Base-by-base conservation (phyloP, 192 early-diverging fungal genomes). In the Paraglomus brasilianum region DNA sequence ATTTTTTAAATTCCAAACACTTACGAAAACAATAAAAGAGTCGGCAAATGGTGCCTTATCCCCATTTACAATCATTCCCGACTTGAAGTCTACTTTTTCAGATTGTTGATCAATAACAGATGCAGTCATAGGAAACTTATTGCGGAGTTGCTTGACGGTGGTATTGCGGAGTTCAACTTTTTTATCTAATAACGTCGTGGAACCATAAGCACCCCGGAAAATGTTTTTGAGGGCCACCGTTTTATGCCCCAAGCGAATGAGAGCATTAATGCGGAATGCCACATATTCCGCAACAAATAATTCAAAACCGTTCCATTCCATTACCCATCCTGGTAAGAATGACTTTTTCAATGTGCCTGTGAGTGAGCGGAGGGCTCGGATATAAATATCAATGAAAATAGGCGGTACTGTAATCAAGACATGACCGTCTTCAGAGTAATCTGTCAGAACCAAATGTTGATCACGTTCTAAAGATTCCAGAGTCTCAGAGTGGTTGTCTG, bases 331-430 rank as follows among this genome's bases (percentile, higher is more conserved):
- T 21, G 50, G 50, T 51, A 51, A 51, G 24, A 13, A 51, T 51
- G 50, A 6, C 24, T 6, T 51, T n/a, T 51, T 11, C 24, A 51
- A 15, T 13, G 17, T 51, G 17, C 11, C n/a, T n/a, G n/a, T n/a
- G n/a, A n/a, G n/a, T 51, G 50, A 13, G 14, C 17, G 24, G 24
- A 51, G 17, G 17, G 17, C 14, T 21, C 24, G 6, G 24, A 1
- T 22, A 51, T 51, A 51, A 51, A 51, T 51, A 51, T 51, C 17
- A n/a, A 51, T 51, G 24, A 51, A 51, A 22, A 51, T 21, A 22
- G 17, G 24, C 24, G 50, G 50, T 22, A 53, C 30, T 24, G 19
- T 24, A 53, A 53, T 53, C 14, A 53, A 24, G 30, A 53, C 51
- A 24, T 53, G 19, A 53, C 30, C 13, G 7, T 19, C 24, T 51